phyloP scores from a whole-genome alignment of 2,329 filamentous ascomycete species.

The Fusarium tuaranense region DNA sequence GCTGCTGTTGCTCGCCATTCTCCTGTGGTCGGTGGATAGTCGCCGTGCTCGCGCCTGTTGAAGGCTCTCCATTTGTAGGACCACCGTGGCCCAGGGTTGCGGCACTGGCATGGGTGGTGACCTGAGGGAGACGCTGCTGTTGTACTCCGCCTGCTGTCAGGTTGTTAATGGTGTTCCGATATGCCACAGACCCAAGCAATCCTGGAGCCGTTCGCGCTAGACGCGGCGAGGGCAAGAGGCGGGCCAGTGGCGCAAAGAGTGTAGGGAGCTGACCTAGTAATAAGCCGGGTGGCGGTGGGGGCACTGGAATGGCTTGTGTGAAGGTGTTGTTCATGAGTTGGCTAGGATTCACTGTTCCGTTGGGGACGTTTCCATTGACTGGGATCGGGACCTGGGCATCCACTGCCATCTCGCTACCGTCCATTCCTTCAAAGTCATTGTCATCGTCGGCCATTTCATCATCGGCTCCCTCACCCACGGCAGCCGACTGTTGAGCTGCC shows the following conservation, averaged over 20 bases:
- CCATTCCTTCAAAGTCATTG: constrained; percentile 57
- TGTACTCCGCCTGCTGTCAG: constrained; percentile 40
- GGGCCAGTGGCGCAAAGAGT: constrained; percentile 28
- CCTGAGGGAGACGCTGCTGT: not conserved
- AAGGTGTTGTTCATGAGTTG: constrained; percentile 20
- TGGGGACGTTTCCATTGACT: constrained; percentile 22
- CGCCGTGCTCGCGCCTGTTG: constrained; percentile 52
- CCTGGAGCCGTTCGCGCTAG: constrained; percentile 30
- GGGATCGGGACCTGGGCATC: constrained; percentile 48
- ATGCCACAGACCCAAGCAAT: constrained; percentile 35
- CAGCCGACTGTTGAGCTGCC: constrained; percentile 8
- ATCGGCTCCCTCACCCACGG: constrained; percentile 51
- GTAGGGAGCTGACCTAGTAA: constrained; percentile 40
- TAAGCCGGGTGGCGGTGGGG: constrained; percentile 43
- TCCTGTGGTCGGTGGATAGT: constrained; percentile 48
- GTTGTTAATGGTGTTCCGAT: constrained; percentile 47
- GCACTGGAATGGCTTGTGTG: constrained; percentile 44
- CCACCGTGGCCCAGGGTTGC: constrained; percentile 44
- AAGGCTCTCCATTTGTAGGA: constrained; percentile 39
- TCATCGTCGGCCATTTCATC: constrained; percentile 60
- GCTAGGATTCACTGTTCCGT: constrained; percentile 15
- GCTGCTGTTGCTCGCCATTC: constrained; percentile 25
- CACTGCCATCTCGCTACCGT: constrained; percentile 54
- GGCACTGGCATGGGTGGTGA: constrained; percentile 43
- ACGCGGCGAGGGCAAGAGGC: constrained; percentile 34